phyloP scores from a whole-genome alignment of 2,329 filamentous ascomycete genomes.

The Stenocarpella maydis region DNA sequence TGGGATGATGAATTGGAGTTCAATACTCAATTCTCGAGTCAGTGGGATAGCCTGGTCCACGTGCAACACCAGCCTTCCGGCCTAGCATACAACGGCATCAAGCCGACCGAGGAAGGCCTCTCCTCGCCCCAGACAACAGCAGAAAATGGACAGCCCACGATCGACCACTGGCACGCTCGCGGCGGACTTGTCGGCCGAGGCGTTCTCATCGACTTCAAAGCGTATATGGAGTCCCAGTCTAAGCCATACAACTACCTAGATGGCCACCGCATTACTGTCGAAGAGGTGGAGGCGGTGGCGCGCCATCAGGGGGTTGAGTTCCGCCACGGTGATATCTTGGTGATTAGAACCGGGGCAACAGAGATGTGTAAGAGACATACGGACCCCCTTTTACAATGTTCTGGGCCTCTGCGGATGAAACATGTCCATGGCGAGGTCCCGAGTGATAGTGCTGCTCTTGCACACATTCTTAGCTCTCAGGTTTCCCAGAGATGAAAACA shows the following conservation, averaged over 20 bases:
- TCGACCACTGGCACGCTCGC: constrained; percentile 43
- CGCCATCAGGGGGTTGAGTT: constrained; percentile 46
- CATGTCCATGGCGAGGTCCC: too few relatives aligned
- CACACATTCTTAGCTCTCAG: neutral
- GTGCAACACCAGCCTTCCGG: constrained; percentile 54
- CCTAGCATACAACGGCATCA: constrained; percentile 59
- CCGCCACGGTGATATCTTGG: constrained; percentile 48
- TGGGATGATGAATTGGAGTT: constrained; percentile 61
- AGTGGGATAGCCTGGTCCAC: constrained; percentile 64
- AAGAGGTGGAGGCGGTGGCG: constrained; percentile 45
- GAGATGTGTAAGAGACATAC: constrained; percentile 36
- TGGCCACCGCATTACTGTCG: constrained; percentile 34
- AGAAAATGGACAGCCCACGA: constrained; percentile 47
- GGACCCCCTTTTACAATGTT: constrained; percentile 34
- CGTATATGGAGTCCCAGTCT: constrained; percentile 13
- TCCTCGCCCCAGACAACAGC: constrained; percentile 39
- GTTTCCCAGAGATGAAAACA: neutral
- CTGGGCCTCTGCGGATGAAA: too few relatives aligned
- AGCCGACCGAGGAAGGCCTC: constrained; percentile 48
- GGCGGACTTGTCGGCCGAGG: constrained; percentile 54
- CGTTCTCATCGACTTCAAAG: constrained; percentile 55
- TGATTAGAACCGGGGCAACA: constrained; percentile 49
- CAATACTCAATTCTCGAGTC: constrained; percentile 64
- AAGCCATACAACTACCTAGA: constrained; percentile 27
- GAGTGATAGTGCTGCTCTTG: neutral